Evolutionary conservation across 2,329 filamentous ascomycete genomes (phyloP), one percentile per base, ranked within the genome.

Genomic region (Aphanocladium album): DNA sequence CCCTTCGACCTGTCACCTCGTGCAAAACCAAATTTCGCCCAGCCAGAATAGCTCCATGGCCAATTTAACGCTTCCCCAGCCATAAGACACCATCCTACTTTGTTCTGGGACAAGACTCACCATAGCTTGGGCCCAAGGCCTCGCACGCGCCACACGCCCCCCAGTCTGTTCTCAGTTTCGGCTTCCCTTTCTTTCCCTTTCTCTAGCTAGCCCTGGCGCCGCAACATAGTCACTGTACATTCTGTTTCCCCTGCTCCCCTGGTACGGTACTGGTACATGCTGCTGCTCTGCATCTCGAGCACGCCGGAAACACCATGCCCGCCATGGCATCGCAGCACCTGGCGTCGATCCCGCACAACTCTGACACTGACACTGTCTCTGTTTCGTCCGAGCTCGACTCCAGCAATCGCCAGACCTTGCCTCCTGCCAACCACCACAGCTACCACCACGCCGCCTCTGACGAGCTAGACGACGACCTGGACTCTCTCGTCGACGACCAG

Each of bases 331-430:
- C 57, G 39, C 57, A 46, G 35, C 41, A 35, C 25, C 25, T n/a
- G 52, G 45, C 27, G 52, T 56, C 52, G 59, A 60, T 56, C 45
- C 53, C 54, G 39, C 49, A 55, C 43, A 30, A 30, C 62, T 64
- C 64, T 60, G 67, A 66, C 64, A 70, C 74, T 72, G 74, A 76
- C 68, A 73, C 74, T 67, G 69, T 67, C 52, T 71, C 70, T 73
- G 73, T 74, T 49, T 51, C 52, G 52, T 54, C 45, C 46, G 35
- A 46, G 43, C 46, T 50, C 41, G 45, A 57, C 47, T 47, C 53
- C 19, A 39, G 12, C 50, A 33, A n/a, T 39, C 39, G 19, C 7
- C 51, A 37, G 21, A 43, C 17, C 43, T 9, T 46, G 30, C 17
- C 43, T 46, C n/a, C 17, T 46, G 17, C 17, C 43, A 46, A 46